Conservation (phyloP, 129 eudicot species). For the Dittrichia graveolens region DNA sequence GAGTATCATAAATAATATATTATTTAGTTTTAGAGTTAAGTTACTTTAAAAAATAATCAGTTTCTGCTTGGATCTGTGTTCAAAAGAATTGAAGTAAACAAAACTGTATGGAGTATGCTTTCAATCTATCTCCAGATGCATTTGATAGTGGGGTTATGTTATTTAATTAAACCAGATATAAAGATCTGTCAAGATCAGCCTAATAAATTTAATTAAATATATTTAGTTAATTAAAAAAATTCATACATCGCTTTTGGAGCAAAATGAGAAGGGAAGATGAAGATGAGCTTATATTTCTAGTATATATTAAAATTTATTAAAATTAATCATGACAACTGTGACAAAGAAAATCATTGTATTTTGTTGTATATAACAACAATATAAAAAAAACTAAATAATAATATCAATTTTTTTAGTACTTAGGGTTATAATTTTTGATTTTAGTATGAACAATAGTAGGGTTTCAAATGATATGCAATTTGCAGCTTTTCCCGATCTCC, state of each 20-base stretch:
- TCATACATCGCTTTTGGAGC: background rate
- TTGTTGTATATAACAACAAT: background rate
- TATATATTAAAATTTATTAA: background rate
- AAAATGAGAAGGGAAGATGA: conserved; percentile 14
- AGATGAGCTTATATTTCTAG: background rate
- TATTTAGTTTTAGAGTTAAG: background rate
- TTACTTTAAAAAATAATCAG: no score
- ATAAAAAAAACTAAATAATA: background rate
- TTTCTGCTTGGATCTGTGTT: background rate
- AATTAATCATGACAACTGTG: background rate
- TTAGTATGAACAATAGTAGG: conserved; percentile 21
- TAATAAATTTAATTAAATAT: background rate
- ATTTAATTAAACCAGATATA: background rate
- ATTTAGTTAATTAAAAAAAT: background rate
- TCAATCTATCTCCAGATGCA: background rate
- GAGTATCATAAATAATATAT: background rate
- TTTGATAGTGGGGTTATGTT: conserved; percentile 1
- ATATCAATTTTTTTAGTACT: background rate
- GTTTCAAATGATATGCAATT: conserved; percentile 34
- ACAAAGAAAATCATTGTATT: background rate
- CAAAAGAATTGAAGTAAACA: background rate
- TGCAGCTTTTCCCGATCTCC: conserved; percentile 33
- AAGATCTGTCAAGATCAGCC: background rate
- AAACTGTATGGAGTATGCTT: no score
- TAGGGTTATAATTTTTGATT: conserved; percentile 24